Conservation (phyloP, 768 basidiomycete species). For the Mycena belliarum region DNA sequence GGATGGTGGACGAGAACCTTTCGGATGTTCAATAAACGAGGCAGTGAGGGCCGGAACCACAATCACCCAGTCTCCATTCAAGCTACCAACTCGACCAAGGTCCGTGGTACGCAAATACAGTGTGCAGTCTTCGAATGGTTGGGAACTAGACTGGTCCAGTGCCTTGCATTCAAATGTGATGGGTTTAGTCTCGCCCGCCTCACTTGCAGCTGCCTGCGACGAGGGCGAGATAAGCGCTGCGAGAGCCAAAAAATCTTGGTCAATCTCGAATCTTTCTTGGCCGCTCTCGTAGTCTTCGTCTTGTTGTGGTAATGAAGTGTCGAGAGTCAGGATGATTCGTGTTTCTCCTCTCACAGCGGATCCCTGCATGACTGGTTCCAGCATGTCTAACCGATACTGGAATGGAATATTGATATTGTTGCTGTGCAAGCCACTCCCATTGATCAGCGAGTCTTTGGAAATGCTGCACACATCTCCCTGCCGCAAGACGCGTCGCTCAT, state of each 20-base stretch:
- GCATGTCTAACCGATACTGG: slow-evolving; percentile 54
- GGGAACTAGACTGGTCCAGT: slow-evolving; percentile 35
- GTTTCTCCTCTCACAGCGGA: slow-evolving; percentile 49
- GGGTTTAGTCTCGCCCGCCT: slow-evolving; percentile 14
- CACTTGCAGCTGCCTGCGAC: slow-evolving; percentile 16
- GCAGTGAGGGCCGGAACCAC: not conserved
- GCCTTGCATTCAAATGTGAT: slow-evolving; percentile 26
- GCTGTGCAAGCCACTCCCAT: slow-evolving; percentile 15
- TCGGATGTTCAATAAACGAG: slow-evolving; percentile 7
- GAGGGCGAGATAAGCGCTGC: slow-evolving; percentile 40
- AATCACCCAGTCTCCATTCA: slow-evolving; percentile 79
- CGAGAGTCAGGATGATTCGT: slow-evolving; percentile 49
- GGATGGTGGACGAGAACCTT: slow-evolving; percentile 54
- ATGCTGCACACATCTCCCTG: slow-evolving; percentile 45
- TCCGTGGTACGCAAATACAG: slow-evolving; percentile 66
- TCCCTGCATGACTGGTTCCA: slow-evolving; percentile 78
- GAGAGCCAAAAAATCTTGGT: slow-evolving; percentile 67
- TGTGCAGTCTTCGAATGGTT: slow-evolving; percentile 49
- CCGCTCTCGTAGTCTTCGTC: slow-evolving; percentile 24
- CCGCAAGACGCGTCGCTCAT: slow-evolving; percentile 48
- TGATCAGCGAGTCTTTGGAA: slow-evolving; percentile 18
- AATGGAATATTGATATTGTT: slow-evolving; percentile 26
- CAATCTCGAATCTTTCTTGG: slow-evolving; percentile 62
- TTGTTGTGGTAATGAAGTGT: slow-evolving; percentile 14
- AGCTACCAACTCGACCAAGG: slow-evolving; percentile 62